Percentiles rank a stretch among this genome's conserved stretches.
phyloP scores from a whole-genome alignment of 768 basidiomycete genomes.

The Tulasnella sp. region DNA sequence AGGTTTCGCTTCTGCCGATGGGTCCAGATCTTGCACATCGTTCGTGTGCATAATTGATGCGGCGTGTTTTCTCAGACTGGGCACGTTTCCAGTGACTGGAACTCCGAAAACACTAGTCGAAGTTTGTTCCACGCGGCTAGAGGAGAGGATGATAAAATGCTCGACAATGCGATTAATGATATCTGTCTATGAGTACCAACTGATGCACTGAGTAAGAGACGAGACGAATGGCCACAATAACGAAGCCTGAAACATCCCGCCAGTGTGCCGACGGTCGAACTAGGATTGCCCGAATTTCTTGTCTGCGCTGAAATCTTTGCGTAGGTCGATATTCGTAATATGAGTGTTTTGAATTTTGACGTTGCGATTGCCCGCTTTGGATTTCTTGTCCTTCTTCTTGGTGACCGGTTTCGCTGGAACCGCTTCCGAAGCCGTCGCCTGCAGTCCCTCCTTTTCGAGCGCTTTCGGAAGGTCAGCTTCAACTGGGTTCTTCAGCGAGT shows the following conservation, averaged over 20 bases:
- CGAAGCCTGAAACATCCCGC: background rate
- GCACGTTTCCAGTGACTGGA: background rate
- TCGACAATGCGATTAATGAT: background rate
- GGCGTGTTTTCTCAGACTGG: background rate
- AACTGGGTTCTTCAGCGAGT: conserved; percentile 72
- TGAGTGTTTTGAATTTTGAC: conserved; percentile 84
- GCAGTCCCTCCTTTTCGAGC: conserved; percentile 76
- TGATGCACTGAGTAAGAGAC: background rate
- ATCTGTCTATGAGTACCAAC: background rate
- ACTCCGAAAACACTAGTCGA: background rate
- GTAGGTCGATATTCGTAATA: conserved; percentile 71
- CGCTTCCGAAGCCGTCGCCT: conserved; percentile 63
- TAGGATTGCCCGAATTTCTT: background rate
- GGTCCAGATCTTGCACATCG: background rate
- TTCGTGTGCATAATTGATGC: background rate
- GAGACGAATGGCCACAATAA: background rate
- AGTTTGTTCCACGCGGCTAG: background rate
- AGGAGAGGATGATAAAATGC: background rate
- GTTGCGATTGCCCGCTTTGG: conserved; percentile 63
- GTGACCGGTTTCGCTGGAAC: conserved; percentile 46
- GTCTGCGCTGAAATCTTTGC: conserved; percentile 45
- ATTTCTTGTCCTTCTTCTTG: conserved; percentile 79
- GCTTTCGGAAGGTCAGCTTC: conserved; percentile 75
- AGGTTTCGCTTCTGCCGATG: background rate
- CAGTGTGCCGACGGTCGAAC: background rate